Evolutionary conservation across 257 asterid genomes (phyloP).

Genomic region (Solanum arcanum): DNA sequence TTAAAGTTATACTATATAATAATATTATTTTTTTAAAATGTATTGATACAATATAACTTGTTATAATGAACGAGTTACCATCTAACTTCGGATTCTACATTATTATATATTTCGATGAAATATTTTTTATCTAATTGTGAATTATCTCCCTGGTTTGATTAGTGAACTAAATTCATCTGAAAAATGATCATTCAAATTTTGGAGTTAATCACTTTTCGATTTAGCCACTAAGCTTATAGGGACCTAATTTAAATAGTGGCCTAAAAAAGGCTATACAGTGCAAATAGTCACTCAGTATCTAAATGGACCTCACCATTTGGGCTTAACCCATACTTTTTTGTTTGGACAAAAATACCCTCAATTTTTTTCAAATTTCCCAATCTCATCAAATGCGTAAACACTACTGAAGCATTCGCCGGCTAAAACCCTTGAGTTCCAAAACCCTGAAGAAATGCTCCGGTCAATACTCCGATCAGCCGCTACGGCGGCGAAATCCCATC

Average conservation of each 20-base stretch:
- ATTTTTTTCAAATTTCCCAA: neutral
- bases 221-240: neutral
- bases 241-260: neutral
- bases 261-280: neutral
- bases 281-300: neutral
- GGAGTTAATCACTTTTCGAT: neutral
- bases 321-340: neutral
- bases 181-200: neutral
- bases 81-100: neutral
- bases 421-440: neutral
- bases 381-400: neutral
- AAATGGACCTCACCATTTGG: neutral
- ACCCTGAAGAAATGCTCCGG: constrained; percentile 35
- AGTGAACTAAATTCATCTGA: neutral
- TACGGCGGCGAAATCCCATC: neutral
- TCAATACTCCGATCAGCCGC: constrained; percentile 54
- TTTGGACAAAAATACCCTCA: neutral
- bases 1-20: too few relatives aligned
- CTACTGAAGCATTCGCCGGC: neutral
- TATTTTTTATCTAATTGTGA: neutral
- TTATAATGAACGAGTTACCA: rapidly evolving
- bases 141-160: neutral
- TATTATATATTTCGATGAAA: neutral
- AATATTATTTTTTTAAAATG: neutral
- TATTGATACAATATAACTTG: neutral